These are phyloP conservation scores for Saccharomycopsis sp. DNA, from an alignment of 805 yeast species.

Conservation along the genomic window DNA sequence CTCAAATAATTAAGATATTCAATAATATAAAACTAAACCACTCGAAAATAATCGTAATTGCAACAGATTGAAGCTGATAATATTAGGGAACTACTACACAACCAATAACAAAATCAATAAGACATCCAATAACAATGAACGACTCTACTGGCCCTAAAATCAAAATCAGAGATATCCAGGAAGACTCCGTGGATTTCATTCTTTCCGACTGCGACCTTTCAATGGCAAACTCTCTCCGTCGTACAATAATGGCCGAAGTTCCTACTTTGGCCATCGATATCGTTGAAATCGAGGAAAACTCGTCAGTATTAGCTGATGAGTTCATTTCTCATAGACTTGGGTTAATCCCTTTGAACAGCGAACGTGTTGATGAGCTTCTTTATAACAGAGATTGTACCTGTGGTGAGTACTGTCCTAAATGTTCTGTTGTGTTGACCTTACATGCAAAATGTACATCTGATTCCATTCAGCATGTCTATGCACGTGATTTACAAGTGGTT, in stretches of 20 bases:
- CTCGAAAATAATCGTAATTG: no score
- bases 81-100: no score
- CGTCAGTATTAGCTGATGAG: slow-evolving; percentile 95
- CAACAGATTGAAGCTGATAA: no score
- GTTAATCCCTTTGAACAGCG: slow-evolving; percentile 78
- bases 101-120: no score
- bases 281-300: slow-evolving; percentile 88
- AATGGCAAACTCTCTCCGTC: slow-evolving; percentile 83
- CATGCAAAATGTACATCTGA: slow-evolving; percentile 89
- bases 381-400: slow-evolving; percentile 96
- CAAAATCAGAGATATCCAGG: slow-evolving; percentile 78
- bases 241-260: slow-evolving; percentile 92
- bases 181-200: slow-evolving; percentile 86
- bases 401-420: slow-evolving; percentile 93
- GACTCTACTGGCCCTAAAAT: slow-evolving; percentile 61
- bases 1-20: no score
- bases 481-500: slow-evolving; percentile 62
- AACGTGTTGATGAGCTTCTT: slow-evolving; percentile 74
- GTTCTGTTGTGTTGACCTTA: slow-evolving; percentile 81
- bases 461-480: slow-evolving; percentile 81
- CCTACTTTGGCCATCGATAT: slow-evolving; percentile 96
- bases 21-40: no score
- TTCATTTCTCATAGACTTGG: slow-evolving; percentile 93
- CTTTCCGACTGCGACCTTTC: slow-evolving; percentile 82
- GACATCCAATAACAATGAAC: not conserved